Base-by-base conservation (phyloP, 768 basidiomycete species). In the Tremella yokohamensis region DNA sequence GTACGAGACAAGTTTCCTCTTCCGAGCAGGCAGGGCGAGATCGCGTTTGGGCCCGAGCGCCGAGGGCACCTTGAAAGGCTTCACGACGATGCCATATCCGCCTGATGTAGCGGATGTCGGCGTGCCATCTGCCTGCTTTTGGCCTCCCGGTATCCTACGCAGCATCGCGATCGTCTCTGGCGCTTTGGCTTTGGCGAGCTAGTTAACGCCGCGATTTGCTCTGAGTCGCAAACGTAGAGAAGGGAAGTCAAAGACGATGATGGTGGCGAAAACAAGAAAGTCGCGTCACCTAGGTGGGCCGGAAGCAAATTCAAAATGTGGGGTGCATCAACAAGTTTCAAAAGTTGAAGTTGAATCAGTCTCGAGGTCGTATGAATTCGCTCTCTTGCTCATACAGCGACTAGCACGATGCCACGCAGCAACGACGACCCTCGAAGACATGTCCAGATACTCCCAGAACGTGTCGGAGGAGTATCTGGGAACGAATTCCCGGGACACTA, bases 401-500 rank as follows among this genome's bases (percentile, higher is more conserved):
- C 29, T 6, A 45, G n/a, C 42, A 50, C 8, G 6, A 68, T 68
- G 66, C 44, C 58, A n/a, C 42, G 57, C 18, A 62, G 60, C 0
- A 59, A 60, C 40, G 63, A 64, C 20, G 66, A 71, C 20, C 37
- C 67, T 12, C 54, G 72, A 38, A 47, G 72, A 20, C 74, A 75
- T 56, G 71, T 75, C 11, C 69, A 73, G 52, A 64, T 75, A 11
- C 58, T 67, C 4, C 64, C 68, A 1, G 74, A 75, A 49, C 49
- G 71, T 15, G 59, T 75, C 11, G 74, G 74, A 29, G 22, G 22
- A 18, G 86, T 96, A 12, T 87, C 91, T 0, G 91, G 86, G 67
- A 87, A 89, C 9, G 88, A 96, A 62, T 96, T 85, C 70, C 94
- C 94, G 1, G 92, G 93, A 0, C 87, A 94, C 69, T 84, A 87